Evolutionary conservation across 495 filamentous ascomycete species (phyloP).

Genomic region (Aspergillus affinis): DNA sequence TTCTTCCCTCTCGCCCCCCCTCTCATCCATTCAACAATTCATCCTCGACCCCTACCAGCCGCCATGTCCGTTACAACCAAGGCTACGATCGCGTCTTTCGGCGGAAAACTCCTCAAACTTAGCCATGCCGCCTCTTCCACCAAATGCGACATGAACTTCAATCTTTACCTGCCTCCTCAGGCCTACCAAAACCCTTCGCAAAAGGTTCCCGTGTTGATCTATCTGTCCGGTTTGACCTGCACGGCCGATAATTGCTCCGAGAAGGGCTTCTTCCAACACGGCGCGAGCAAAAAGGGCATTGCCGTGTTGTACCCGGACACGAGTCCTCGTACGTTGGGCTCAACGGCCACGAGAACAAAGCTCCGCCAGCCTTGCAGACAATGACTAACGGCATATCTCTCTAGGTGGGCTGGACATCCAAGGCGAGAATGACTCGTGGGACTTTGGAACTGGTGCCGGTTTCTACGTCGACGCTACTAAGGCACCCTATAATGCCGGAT

Average conservation of each 20-base stretch:
- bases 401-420: slow-evolving; percentile 68
- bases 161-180: slow-evolving; percentile 65
- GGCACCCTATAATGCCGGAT: slow-evolving; percentile 68
- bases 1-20: slow-evolving; percentile 13
- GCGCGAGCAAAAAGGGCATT: slow-evolving; percentile 73
- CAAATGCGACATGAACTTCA: slow-evolving; percentile 65
- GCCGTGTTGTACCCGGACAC: slow-evolving; percentile 94
- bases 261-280: slow-evolving; percentile 89
- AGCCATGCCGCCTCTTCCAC: slow-evolving; percentile 72
- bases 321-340: slow-evolving; percentile 65
- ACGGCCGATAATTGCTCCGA: slow-evolving; percentile 94
- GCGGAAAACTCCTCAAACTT: slow-evolving; percentile 93
- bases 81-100: slow-evolving; percentile 87
- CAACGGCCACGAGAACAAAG: not conserved
- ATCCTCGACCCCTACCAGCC: not conserved
- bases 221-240: slow-evolving; percentile 92
- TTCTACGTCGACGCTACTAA: slow-evolving; percentile 93
- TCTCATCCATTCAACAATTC: slow-evolving; percentile 22
- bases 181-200: slow-evolving; percentile 36
- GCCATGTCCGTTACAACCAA: slow-evolving; percentile 80
- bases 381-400: not conserved
- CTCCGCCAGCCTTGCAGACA: not conserved
- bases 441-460: slow-evolving; percentile 87
- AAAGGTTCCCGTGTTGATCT: slow-evolving; percentile 86
- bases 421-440: slow-evolving; percentile 80